Evolutionary conservation across 331 rosid genomes (phyloP).

Genomic region (Malus hybrid): DNA sequence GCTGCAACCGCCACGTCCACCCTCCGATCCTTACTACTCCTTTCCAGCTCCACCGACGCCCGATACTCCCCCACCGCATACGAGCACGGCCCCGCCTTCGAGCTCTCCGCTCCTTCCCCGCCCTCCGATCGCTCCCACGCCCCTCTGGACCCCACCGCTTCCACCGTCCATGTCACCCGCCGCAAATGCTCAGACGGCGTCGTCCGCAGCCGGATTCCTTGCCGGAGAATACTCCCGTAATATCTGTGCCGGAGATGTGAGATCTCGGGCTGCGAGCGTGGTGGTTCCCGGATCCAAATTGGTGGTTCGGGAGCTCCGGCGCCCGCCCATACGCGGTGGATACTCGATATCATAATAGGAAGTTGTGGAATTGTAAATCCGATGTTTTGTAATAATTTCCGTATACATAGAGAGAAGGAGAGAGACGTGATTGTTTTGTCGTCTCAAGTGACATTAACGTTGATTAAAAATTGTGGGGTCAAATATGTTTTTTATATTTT

Average conservation of each 20-base stretch:
- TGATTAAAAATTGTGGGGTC: fast-evolving
- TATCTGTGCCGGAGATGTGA: not conserved
- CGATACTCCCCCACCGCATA: conserved; percentile 34
- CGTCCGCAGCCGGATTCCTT: conserved; percentile 14
- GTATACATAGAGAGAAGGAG: not conserved
- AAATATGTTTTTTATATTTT: too few relatives aligned
- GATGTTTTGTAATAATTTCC: not conserved
- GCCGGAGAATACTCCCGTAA: not conserved
- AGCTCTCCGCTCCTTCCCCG: conserved; percentile 21
- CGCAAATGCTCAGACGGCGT: conserved; percentile 2
- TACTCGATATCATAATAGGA: conserved; percentile 20
- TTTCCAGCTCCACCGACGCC: conserved; percentile 13
- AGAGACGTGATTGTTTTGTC: not conserved
- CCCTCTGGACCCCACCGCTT: conserved; percentile 21
- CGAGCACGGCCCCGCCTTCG: conserved; percentile 28
- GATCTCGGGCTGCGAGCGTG: not conserved
- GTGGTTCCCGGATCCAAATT: conserved; percentile 5
- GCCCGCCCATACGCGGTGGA: conserved; percentile 26
- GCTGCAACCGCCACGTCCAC: conserved; percentile 60
- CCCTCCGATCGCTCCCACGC: conserved; percentile 35
- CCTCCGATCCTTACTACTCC: conserved; percentile 26
- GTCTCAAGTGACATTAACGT: not conserved
- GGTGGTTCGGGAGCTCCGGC: not conserved
- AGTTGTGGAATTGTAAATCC: not conserved
- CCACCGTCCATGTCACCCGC: conserved; percentile 15